Conservation (phyloP, 2,329 filamentous ascomycete species). For the Stromatinia cepivora region DNA sequence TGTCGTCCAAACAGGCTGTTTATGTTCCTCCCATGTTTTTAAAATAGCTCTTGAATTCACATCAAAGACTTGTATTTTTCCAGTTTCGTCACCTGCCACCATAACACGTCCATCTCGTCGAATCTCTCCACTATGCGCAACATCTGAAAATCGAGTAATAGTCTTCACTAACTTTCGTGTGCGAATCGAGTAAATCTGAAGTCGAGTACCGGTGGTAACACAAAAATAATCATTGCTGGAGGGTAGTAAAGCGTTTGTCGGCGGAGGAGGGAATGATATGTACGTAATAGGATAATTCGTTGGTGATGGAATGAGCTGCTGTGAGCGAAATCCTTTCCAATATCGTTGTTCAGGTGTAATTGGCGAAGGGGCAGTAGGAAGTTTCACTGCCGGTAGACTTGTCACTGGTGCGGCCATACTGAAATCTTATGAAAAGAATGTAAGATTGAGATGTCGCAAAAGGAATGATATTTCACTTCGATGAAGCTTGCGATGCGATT, state of each 20-base stretch:
- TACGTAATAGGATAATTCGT: conserved; percentile 78
- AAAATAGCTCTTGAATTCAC: conserved; percentile 85
- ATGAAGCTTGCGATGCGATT: conserved; percentile 18
- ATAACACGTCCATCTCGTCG: conserved; percentile 85
- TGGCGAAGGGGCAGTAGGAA: conserved; percentile 78
- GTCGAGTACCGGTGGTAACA: conserved; percentile 88
- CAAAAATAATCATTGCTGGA: conserved; percentile 74
- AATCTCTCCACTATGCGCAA: conserved; percentile 86
- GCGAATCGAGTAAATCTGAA: conserved; percentile 91
- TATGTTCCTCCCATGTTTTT: conserved; percentile 93
- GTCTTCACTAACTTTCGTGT: conserved; percentile 92
- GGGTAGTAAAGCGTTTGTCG: conserved; percentile 44
- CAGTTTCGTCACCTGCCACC: conserved; percentile 87
- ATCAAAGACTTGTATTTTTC: conserved; percentile 94
- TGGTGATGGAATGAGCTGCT: conserved; percentile 81
- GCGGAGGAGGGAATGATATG: conserved; percentile 69
- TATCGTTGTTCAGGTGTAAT: conserved; percentile 91
- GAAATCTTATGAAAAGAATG: conserved; percentile 10
- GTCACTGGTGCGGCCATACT: conserved; percentile 39
- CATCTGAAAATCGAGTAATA: conserved; percentile 89
- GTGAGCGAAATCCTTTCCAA: conserved; percentile 94
- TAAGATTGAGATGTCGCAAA: conserved; percentile 17
- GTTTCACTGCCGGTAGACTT: conserved; percentile 59
- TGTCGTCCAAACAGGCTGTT: conserved; percentile 89
- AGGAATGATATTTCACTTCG: conserved; percentile 6